Base-by-base conservation (phyloP, 2,329 filamentous ascomycete species). In the Fusarium buharicum region DNA sequence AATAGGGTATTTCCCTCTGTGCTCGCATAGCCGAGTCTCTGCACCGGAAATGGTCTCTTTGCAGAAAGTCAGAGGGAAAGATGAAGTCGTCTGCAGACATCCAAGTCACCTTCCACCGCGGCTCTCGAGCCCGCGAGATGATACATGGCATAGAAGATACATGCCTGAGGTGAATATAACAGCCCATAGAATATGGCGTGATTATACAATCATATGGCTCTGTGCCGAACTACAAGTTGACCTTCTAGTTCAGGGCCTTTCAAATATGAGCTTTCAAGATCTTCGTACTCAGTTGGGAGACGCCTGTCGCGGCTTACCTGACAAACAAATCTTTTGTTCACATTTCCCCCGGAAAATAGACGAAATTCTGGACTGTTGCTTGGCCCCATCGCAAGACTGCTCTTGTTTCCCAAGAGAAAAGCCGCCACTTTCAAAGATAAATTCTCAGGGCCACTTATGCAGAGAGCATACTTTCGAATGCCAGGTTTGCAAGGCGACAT, bases 311-410 rank as follows among this genome's bases (percentile, higher is more conserved):
- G 13, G 8, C 36, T 31, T 17, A n/a, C 6, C 7, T 27, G 31
- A 31, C 1, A 31, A 31, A 2, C 20, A 20, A 16, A 10, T 36
- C 16, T 14, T 49, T 20, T 48, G 36, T 9, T 18, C 20, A 16
- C 43, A 54, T 17, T 14, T 33, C 16, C 30, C 36, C 3, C 16
- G 9, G 20, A 11, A 31, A 8, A 31, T 33, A 18, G 40, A 24
- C 13, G 14, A 31, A 10, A 5, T 36, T 20, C 6, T 48, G 9
- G 22, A 20, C 28, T 6, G 6, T 9, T 48, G 28, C 34, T 14
- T 53, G 43, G 24, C 24, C 24, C 9, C n/a, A 13, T 53, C 43
- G n/a, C 37, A 50, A 13, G 28, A 16, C 3, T 50, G 47, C 12
- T 24, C 27, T 2, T 50, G 47, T 27, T 41, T 50, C 10, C 28